Evolutionary conservation across 2,329 filamentous ascomycete genomes (phyloP), one percentile per base, ranked within the genome.

Genomic region (Diaporthe sp.): DNA sequence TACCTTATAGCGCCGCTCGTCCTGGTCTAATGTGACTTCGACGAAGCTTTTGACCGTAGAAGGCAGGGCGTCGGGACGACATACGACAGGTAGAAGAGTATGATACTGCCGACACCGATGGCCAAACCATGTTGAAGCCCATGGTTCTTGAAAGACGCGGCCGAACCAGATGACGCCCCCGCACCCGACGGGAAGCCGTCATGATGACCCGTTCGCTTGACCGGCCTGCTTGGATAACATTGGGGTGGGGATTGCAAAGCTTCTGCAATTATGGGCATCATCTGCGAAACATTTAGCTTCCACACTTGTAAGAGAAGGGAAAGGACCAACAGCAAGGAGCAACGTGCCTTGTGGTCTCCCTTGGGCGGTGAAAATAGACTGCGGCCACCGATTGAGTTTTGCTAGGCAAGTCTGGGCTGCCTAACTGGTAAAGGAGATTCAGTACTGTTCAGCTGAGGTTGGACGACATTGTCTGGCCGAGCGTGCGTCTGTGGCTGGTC

Each of bases 381-480:
- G n/a, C 34, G 15, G 65, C 22, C 22, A 20, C 34, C 49, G 49
- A 70, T 55, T 70, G 65, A 70, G 49, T 70, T 53, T 70, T 55
- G 49, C 49, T 42, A 70, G 65, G 65, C n/a, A 42, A 17, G 49
- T 53, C 65, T 70, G 22, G 34, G 65, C 65, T 42, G 49, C 65
- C 49, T 22, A 39, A 31, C n/a, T 55, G 49, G 49, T 55, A 39
- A 70, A 22, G 65, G 15, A 20, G 34, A 55, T 70, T n/a, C 65
- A 70, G 47, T 70, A 15, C 22, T 39, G 4, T 53, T 70, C 65
- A 70, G 65, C 65, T 55, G 65, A 70, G 63, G 22, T 37, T 51
- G 47, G 34, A 39, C 47, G 31, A 53, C 28, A 55, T 37, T 34
- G 39, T 17, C 12, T 44, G 39, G 17, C n/a, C 22, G 22, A 25